A percentile compares a stretch with the other conserved stretches of the same genome.
Evolutionary conservation across 192 early-diverging fungal genomes (phyloP).

Genomic region (Chytriomyces sp.): DNA sequence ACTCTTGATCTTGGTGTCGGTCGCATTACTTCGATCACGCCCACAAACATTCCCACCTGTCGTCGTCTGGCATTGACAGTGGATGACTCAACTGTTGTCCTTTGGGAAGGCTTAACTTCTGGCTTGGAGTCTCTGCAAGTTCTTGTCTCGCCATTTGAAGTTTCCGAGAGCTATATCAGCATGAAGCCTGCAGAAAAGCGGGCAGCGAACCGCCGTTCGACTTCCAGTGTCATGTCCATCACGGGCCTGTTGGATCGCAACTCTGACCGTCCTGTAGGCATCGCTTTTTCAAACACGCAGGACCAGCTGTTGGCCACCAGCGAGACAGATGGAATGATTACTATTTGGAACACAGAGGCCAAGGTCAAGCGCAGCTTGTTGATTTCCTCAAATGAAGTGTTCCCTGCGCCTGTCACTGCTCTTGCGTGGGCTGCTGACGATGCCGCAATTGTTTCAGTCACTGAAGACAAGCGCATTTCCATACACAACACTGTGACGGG

Average conservation of each 20-base stretch:
- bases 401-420: conserved; percentile 28
- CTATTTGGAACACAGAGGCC: conserved; percentile 36
- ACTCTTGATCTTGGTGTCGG: conserved; percentile 21
- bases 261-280: conserved; percentile 20
- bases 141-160: conserved; percentile 15
- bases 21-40: conserved; percentile 23
- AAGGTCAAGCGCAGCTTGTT: conserved; percentile 32
- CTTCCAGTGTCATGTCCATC: conserved; percentile 23
- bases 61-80: conserved; percentile 27
- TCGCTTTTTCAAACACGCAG: conserved; percentile 34
- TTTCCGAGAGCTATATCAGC: conserved; percentile 13
- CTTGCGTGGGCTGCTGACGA: conserved; percentile 35
- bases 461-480: conserved; percentile 34
- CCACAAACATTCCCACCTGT: conserved; percentile 24
- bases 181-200: conserved; percentile 14
- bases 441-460: conserved; percentile 29
- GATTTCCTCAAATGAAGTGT: conserved; percentile 27
- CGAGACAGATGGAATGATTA: conserved; percentile 27
- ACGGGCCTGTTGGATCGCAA: conserved; percentile 21
- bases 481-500: conserved; percentile 40
- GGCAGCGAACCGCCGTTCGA: conserved; percentile 3
- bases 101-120: conserved; percentile 28
- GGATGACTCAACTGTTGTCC: conserved; percentile 20
- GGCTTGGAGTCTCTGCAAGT: background rate
- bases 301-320: conserved; percentile 32